Base-by-base conservation (phyloP, 2,329 filamentous ascomycete species). In the Colletotrichum sp. region DNA sequence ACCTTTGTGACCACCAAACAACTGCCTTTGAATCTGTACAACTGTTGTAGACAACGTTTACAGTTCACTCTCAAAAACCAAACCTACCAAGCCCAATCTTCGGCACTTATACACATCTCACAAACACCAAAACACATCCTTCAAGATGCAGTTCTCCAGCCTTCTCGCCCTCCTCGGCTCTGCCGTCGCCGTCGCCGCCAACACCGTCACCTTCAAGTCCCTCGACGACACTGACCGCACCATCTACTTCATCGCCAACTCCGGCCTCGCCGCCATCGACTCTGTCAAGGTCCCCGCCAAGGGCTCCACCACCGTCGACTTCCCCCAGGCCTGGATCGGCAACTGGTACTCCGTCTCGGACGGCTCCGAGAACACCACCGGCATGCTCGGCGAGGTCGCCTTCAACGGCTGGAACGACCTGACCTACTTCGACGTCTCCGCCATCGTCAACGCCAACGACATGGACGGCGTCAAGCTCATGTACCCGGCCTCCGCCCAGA, bases 371-470 rank as follows among this genome's bases (percentile, higher is more conserved):
- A 83, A 87, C 78, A 79, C 80, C 57, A 81, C 85, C 7, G 90
- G 90, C 78, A 91, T 90, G 88, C 86, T 90, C 72, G 88, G 88
- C 70, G 88, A 90, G 85, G 84, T 89, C 71, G 83, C 84, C 78
- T 90, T 89, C 80, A 84, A 87, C 69, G 88, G 87, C 80, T 90
- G 83, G 83, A 80, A 82, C 68, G 89, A 84, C 78, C 76, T 85
- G 74, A 90, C 87, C 73, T 92, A 87, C 87, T 92, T 90, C 74
- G 90, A 92, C 77, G 89, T 92, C 77, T 91, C 89, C 13, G 90
- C 90, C 81, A 92, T 92, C 78, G 88, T 91, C 79, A 84, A 89
- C 82, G 83, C 88, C 67, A 80, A 80, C 52, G 90, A 91, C 82
- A 79, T 83, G 78, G 73, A 87, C 77, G 89, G 89, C 79, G 86